These are phyloP conservation scores for Neotropicomus parvogracilis DNA, from an alignment of 1,284 basidiomycete species.

Conservation along the genomic window DNA sequence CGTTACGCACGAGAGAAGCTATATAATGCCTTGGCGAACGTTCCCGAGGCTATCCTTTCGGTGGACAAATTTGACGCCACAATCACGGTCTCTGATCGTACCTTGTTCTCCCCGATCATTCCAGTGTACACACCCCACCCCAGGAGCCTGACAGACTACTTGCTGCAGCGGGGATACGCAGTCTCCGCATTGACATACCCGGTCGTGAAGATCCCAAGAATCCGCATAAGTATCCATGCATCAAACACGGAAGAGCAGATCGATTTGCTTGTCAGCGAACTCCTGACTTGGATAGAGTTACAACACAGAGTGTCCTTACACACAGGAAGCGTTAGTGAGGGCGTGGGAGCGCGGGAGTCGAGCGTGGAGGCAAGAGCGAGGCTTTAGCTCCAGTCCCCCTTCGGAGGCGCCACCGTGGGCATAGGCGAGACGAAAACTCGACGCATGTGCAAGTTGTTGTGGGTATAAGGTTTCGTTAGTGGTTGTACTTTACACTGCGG, in stretches of 20 bases:
- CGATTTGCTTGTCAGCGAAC: conserved; percentile 7
- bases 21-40: conserved; percentile 1
- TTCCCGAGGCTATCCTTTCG: conserved; percentile 14
- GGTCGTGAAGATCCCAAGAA: background rate
- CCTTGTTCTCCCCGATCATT: conserved; percentile 19
- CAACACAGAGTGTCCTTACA: conserved; percentile 1
- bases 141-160: conserved; percentile 8
- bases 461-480: background rate
- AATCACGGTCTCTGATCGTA: background rate
- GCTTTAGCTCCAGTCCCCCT: conserved; percentile 9
- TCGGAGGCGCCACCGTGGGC: no score
- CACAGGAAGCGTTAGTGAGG: background rate
- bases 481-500: background rate
- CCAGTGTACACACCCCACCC: conserved; percentile 16
- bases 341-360: background rate
- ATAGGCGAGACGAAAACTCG: no score
- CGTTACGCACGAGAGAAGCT: conserved; percentile 17
- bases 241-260: conserved; percentile 20
- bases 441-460: background rate
- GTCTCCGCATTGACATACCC: conserved; percentile 14
- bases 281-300: conserved; percentile 13
- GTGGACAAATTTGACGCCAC: background rate
- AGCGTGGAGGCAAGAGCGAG: conserved; percentile 8
- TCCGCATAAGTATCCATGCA: conserved; percentile 19
- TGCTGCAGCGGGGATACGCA: conserved; percentile 14